Base-by-base conservation (phyloP, 2,329 filamentous ascomycete species). In the Pseudopyricularia javanii region DNA sequence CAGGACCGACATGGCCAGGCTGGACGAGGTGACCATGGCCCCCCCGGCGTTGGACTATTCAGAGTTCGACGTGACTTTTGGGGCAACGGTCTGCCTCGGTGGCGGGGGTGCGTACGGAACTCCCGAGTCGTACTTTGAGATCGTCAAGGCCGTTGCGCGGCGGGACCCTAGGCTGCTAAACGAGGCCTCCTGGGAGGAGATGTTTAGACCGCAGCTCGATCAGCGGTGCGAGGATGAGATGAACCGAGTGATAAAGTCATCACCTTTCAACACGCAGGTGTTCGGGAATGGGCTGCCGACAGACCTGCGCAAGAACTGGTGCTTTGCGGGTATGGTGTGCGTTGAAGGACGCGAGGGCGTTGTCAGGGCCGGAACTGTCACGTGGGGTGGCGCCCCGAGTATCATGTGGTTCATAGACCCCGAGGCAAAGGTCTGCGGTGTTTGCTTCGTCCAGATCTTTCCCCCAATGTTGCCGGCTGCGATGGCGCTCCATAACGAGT, bases 11-110 rank as follows among this genome's bases (percentile, higher is more conserved):
- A 45, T 45, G 17, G 24, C 11, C 20, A 45, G 12, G 6, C 40
- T 45, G 40, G 40, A 45, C 40, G 40, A 45, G 22, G 24, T 14
- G n/a, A 45, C 40, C 14, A 14, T 45, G 22, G 40, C 17, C 20
- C 22, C 40, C 17, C 40, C 40, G 40, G 40, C 40, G 17, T 14
- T 24, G 24, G 17, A 45, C 4, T 22, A 24, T 22, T 11, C 40
- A 2, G 40, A 78, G 57, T 73, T 85, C 53, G 71, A 86, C 11
- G 73, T 78, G 0, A 70, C 72, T 0, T 65, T 86, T 2, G 66
- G 85, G 45, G 40, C 40, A 14, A 45, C 22, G 20, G 85, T 85
- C 40, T 45, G 40, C 40, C 17, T 45, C 60, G 68, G 82, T 56
- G 82, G 82, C 53, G 74, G 67, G 0, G 78, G 72, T n/a, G 75